Percentiles rank a stretch among this genome's conserved stretches.
Evolutionary conservation across 768 basidiomycete genomes (phyloP).

Genomic region (Boletus sp.): DNA sequence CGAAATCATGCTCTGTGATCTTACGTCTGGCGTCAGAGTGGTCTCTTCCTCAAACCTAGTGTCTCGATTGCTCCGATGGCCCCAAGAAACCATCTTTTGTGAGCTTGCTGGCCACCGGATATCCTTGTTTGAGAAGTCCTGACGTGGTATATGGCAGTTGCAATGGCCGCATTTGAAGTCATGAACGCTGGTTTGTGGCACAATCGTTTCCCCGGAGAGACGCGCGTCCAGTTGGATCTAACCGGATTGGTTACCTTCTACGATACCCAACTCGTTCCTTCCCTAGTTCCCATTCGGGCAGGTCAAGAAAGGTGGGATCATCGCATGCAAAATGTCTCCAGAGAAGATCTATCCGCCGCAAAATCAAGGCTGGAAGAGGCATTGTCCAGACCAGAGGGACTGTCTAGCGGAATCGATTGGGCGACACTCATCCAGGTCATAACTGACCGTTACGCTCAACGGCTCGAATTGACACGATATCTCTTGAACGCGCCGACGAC

Average conservation of each 20-base stretch:
- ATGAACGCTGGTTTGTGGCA: slow-evolving; percentile 25
- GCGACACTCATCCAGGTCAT: slow-evolving; percentile 25
- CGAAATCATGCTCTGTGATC: slow-evolving; percentile 47
- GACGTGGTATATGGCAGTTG: neutral
- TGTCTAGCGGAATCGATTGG: slow-evolving; percentile 36
- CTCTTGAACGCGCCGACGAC: slow-evolving; percentile 17
- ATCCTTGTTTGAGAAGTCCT: neutral
- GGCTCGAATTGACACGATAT: slow-evolving; percentile 26
- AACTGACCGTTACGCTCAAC: slow-evolving; percentile 31
- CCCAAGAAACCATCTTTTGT: neutral
- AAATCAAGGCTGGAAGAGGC: slow-evolving; percentile 4
- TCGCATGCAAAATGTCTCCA: slow-evolving; percentile 13
- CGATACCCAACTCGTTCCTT: slow-evolving; percentile 21
- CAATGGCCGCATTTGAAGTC: slow-evolving; percentile 5
- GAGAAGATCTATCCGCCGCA: slow-evolving; percentile 5
- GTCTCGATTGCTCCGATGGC: neutral
- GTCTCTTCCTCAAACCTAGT: slow-evolving; percentile 40
- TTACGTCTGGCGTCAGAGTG: slow-evolving; percentile 18
- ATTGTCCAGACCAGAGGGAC: neutral
- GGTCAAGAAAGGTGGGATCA: slow-evolving; percentile 21
- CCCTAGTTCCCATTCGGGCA: slow-evolving; percentile 13
- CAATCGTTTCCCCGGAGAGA: slow-evolving; percentile 26
- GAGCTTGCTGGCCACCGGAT: neutral
- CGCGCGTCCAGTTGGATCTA: slow-evolving; percentile 21
- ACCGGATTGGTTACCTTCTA: slow-evolving; percentile 27